Base-by-base conservation (phyloP, 78 protist species). In the Dictyostelium brefeldianum region DNA sequence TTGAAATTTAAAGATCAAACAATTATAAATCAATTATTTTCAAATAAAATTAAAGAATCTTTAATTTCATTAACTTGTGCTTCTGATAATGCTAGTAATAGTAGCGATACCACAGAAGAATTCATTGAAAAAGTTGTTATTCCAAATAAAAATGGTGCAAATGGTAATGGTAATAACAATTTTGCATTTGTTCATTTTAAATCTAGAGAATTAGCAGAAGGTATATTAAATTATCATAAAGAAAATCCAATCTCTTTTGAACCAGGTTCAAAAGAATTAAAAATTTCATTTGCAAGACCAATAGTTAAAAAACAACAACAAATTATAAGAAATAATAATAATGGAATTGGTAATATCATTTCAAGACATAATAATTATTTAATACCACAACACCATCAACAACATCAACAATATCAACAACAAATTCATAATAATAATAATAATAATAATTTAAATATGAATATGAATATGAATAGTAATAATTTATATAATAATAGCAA, bases 111-210 rank as follows among this genome's bases (percentile, higher is more conserved):
- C n/a, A n/a, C n/a, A n/a, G n/a, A 43, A 64, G 67, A 81, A 29
- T 10, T 14, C 11, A 64, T 87, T 31, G 92, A 87, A 77, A 87
- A 87, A 73, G 70, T 87, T 0, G 50, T 77, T n/a, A 77, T 87
- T 12, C 92, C 92, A 5, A 59, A 59, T n/a, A 59, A n/a, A 22
- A 59, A 7, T n/a, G 25, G n/a, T 56, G n/a, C n/a, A n/a, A 56
- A 18, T 56, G n/a, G n/a, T 56, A 56, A 18, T 56, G n/a, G n/a
- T 56, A 56, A 3, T 56, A 59, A 59, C n/a, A 59, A 59, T 59
- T 87, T 77, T 64, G 92, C 78, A 5, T 87, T 87, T 77, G 92
- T 87, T 59, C 92, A 87, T 31, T 87, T 59, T 48, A 80, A 25
- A 43, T 11, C 31, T 10, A 20, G 92, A 29, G 82, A 74, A 17